These are phyloP conservation scores for Acanthamoeba divionensis DNA, from an alignment of 208 protist species.

Conservation along the genomic window DNA sequence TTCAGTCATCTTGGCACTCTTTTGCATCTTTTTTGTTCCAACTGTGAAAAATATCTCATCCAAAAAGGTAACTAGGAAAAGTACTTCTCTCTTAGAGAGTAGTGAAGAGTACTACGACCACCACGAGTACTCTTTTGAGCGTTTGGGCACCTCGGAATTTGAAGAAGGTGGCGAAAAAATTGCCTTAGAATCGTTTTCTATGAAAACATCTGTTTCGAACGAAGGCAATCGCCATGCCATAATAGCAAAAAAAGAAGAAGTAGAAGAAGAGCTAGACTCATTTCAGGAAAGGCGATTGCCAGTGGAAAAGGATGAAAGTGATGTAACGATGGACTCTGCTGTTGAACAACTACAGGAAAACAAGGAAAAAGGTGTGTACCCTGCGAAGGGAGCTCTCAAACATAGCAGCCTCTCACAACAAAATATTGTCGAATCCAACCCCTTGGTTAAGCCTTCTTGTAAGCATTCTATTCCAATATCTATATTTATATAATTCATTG, in stretches of 20 bases:
- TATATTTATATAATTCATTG: too few relatives aligned
- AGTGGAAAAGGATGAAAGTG: too few relatives aligned
- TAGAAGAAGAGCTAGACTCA: too few relatives aligned
- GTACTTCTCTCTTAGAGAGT: too few relatives aligned
- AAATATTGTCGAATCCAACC: constrained; percentile 6
- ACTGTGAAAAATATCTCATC: constrained; percentile 12
- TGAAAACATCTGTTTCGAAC: neutral
- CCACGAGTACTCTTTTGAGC: too few relatives aligned
- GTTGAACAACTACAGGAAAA: too few relatives aligned
- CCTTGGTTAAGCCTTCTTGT: constrained; percentile 17
- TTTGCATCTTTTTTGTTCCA: constrained; percentile 35
- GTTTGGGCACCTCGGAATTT: too few relatives aligned
- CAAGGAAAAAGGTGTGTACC: neutral
- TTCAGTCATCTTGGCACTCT: constrained; percentile 1
- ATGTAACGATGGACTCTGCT: too few relatives aligned
- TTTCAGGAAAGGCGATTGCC: too few relatives aligned
- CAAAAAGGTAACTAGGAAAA: neutral
- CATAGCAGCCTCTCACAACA: neutral
- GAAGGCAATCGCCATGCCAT: too few relatives aligned
- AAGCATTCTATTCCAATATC: too few relatives aligned
- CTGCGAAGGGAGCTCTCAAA: constrained; percentile 29
- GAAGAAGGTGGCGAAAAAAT: neutral
- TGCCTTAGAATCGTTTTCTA: neutral
- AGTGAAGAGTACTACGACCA: neutral
- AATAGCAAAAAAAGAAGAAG: too few relatives aligned